Evolutionary conservation across 129 eudicot species (phyloP).

Genomic region (Chrysanthemum lavandulifolium): DNA sequence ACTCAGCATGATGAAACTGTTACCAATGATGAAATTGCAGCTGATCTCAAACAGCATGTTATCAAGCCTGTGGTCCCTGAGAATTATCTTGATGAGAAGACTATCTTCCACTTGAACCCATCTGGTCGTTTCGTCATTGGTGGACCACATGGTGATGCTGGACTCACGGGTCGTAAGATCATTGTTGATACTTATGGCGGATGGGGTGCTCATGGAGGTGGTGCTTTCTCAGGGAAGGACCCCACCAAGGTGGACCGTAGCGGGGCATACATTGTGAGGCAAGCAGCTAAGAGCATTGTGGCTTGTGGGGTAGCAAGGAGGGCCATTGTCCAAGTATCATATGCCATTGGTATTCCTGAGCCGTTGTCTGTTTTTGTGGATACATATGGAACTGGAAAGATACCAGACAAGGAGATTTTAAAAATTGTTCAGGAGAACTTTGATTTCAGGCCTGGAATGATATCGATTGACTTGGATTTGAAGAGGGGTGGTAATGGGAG

Average conservation of each 20-base stretch:
- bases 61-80: constrained; percentile 20
- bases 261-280: constrained; percentile 25
- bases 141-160: constrained; percentile 29
- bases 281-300: constrained; percentile 29
- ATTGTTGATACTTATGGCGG: constrained; percentile 19
- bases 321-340: constrained; percentile 25
- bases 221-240: constrained; percentile 27
- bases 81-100: constrained; percentile 26
- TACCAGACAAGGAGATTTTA: constrained; percentile 20
- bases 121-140: constrained; percentile 29
- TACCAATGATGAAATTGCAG: constrained; percentile 24
- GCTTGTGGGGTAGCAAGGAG: constrained; percentile 18
- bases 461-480: constrained; percentile 19
- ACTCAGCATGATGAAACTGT: constrained; percentile 28
- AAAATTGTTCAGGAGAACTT: constrained; percentile 20
- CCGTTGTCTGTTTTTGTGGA: constrained; percentile 27
- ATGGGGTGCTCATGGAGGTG: constrained; percentile 17
- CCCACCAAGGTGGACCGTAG: constrained; percentile 26
- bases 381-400: constrained; percentile 26
- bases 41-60: constrained; percentile 24
- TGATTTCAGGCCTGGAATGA: constrained; percentile 27
- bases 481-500: constrained; percentile 26
- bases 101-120: constrained; percentile 23
- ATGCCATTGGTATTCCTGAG: constrained; percentile 25
- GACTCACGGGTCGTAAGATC: constrained; percentile 28